A percentile compares a stretch with the other conserved stretches of the same genome.
phyloP scores from a whole-genome alignment of 345 rosid genomes.

The Eucalyptus globulus region DNA sequence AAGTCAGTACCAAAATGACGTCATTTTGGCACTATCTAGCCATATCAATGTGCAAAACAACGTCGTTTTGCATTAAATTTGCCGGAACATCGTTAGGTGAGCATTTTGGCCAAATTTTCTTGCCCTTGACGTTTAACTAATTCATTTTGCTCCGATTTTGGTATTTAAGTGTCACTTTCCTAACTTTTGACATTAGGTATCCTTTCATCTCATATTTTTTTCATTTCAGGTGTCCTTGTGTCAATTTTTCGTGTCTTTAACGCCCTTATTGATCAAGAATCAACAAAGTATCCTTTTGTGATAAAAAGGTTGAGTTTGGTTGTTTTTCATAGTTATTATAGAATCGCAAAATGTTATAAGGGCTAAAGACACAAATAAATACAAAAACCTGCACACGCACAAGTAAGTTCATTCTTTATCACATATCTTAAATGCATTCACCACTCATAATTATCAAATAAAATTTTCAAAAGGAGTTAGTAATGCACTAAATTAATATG shows the following conservation, averaged over 20 bases:
- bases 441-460: neutral
- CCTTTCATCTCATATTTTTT: too few relatives aligned
- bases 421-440: neutral
- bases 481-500: neutral
- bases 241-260: neutral
- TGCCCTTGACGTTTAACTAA: rapidly evolving
- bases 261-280: neutral
- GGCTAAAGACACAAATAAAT: neutral
- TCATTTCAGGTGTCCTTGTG: too few relatives aligned
- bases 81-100: rapidly evolving
- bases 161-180: too few relatives aligned
- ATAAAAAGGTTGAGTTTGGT: neutral
- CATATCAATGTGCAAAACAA: too few relatives aligned
- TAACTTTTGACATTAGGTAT: too few relatives aligned
- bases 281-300: neutral
- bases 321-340: neutral
- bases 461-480: neutral
- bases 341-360: neutral
- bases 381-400: neutral
- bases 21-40: too few relatives aligned
- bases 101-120: rapidly evolving
- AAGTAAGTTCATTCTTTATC: neutral
- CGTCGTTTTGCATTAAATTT: too few relatives aligned
- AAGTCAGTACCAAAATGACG: rapidly evolving
- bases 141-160: rapidly evolving